These are phyloP conservation scores for Yamadazyma spencermartinsiae DNA, from an alignment of 1,139 yeast genomes.

Conservation along the genomic window DNA sequence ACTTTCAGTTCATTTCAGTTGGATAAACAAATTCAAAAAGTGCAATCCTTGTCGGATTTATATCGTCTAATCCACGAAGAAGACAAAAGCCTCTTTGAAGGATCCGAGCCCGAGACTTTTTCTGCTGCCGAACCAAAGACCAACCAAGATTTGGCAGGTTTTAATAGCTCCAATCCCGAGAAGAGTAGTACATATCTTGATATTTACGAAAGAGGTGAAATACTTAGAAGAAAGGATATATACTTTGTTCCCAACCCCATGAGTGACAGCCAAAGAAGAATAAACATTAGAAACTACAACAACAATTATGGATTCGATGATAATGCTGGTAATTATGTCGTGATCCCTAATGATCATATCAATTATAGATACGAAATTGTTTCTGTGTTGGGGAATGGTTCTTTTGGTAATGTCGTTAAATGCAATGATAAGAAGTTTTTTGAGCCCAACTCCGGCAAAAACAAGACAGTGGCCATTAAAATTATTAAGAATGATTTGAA, in stretches of 20 bases:
- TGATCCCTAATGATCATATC: slow-evolving; percentile 66
- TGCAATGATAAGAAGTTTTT: slow-evolving; percentile 68
- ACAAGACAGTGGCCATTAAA: slow-evolving; percentile 64
- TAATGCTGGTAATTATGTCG: slow-evolving; percentile 59
- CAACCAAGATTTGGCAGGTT: slow-evolving; percentile 8
- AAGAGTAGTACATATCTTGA: slow-evolving; percentile 25
- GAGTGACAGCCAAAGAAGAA: slow-evolving; percentile 16
- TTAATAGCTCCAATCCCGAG: slow-evolving; percentile 1
- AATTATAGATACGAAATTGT: slow-evolving; percentile 71
- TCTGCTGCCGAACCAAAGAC: slow-evolving; percentile 7
- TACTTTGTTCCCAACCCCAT: slow-evolving; percentile 36
- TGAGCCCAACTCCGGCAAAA: slow-evolving; percentile 5
- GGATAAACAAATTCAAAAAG: slow-evolving; percentile 15
- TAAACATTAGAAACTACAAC: slow-evolving; percentile 46
- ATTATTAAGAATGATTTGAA: slow-evolving; percentile 72
- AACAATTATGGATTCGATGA: slow-evolving; percentile 77
- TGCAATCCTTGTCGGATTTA: slow-evolving; percentile 20
- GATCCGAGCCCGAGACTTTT: slow-evolving; percentile 8
- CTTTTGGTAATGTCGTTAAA: slow-evolving; percentile 78
- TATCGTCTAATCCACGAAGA: slow-evolving; percentile 21
- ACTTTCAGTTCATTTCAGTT: slow-evolving; percentile 9
- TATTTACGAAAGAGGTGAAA: slow-evolving; percentile 56
- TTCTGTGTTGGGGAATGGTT: slow-evolving; percentile 69
- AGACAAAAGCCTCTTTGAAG: slow-evolving; percentile 24
- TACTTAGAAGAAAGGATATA: slow-evolving; percentile 37